Percentiles rank a stretch among this genome's conserved stretches.
Conservation (phyloP, 805 yeast species). For the Wickerhamomyces alni region DNA sequence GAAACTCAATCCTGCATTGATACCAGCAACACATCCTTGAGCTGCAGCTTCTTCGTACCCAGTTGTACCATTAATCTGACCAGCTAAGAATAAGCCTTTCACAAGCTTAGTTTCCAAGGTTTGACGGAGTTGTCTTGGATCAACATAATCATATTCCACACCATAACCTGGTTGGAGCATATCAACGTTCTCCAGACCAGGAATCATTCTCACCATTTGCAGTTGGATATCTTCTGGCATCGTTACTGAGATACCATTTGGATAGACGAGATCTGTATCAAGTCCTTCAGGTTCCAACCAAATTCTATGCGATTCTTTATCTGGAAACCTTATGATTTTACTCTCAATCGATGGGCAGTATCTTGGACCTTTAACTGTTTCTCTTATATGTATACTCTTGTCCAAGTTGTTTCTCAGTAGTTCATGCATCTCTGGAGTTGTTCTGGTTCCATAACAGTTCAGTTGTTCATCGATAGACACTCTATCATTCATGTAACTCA, state of each 20-base stretch:
- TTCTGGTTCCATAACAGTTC: conserved; percentile 69
- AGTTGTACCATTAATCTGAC: conserved; percentile 97
- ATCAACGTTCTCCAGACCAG: conserved; percentile 83
- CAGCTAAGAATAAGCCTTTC: conserved; percentile 80
- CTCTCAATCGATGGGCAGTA: conserved; percentile 97
- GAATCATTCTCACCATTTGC: conserved; percentile 65
- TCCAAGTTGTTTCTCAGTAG: conserved; percentile 65
- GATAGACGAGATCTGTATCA: conserved; percentile 81
- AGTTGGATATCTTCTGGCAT: conserved; percentile 93
- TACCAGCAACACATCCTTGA: conserved; percentile 93
- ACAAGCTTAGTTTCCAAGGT: conserved; percentile 81
- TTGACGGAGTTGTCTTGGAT: conserved; percentile 77
- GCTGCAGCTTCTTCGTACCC: conserved; percentile 99
- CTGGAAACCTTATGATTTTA: conserved; percentile 74
- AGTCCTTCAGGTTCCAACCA: conserved; percentile 98
- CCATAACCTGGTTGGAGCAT: conserved; percentile 97
- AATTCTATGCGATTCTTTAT: conserved; percentile 68
- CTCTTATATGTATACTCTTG: conserved; percentile 83
- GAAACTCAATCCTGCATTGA: conserved; percentile 75
- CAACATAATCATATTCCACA: conserved; percentile 96
- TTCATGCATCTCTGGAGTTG: conserved; percentile 71
- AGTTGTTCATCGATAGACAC: conserved; percentile 60
- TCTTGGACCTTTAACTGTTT: conserved; percentile 93
- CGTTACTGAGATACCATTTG: conserved; percentile 93
- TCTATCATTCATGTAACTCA: conserved; percentile 73